Conservation (phyloP, 2,329 filamentous ascomycete species). For the Huntiella omanensis region DNA sequence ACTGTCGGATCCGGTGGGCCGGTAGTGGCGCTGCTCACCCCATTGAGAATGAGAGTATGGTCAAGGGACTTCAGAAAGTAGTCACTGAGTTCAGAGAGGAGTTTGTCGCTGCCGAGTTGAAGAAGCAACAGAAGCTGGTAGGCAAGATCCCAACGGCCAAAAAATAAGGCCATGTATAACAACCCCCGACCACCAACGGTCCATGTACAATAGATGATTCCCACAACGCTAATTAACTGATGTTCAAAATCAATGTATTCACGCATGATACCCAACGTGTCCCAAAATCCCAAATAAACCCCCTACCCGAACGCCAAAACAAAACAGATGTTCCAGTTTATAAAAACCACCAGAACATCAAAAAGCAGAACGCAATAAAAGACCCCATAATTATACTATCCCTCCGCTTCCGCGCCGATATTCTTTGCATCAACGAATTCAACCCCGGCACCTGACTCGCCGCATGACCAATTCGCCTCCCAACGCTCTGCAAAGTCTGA, state of each 20-base stretch:
- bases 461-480: slow-evolving; percentile 72
- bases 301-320: slow-evolving; percentile 10
- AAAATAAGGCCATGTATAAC: background rate
- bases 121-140: slow-evolving; percentile 5
- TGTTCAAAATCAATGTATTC: background rate
- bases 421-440: slow-evolving; percentile 78
- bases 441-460: slow-evolving; percentile 85
- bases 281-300: background rate
- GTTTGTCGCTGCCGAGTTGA: slow-evolving; percentile 15
- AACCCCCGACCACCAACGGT: background rate
- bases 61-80: slow-evolving; percentile 43
- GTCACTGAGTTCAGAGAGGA: slow-evolving; percentile 35
- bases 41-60: slow-evolving; percentile 47
- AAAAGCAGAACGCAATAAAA: slow-evolving; percentile 83
- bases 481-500: slow-evolving; percentile 75
- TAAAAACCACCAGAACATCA: slow-evolving; percentile 61
- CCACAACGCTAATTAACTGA: background rate
- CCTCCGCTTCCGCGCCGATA: slow-evolving; percentile 83
- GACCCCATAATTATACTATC: slow-evolving; percentile 84
- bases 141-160: background rate
- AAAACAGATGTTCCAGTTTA: background rate
- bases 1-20: slow-evolving; percentile 87
- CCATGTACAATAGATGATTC: slow-evolving; percentile 3
- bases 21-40: slow-evolving; percentile 53
- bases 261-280: background rate